These are phyloP conservation scores for Schizopora paradoxa DNA, from an alignment of 1,284 basidiomycete genomes.

Conservation along the genomic window DNA sequence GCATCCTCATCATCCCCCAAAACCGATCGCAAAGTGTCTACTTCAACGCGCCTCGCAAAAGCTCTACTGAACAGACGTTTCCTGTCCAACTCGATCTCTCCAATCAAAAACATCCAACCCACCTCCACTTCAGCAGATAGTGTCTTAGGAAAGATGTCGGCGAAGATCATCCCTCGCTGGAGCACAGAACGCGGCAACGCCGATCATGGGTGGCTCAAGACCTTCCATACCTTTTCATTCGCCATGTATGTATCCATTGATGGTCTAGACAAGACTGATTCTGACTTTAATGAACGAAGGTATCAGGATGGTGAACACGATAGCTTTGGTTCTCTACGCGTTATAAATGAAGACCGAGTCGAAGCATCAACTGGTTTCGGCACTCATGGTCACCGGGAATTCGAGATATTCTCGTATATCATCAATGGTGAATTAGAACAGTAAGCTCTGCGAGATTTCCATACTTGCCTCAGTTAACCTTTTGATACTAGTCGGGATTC, in stretches of 20 bases:
- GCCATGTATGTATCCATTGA: conserved; percentile 46
- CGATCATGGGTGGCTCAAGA: conserved; percentile 89
- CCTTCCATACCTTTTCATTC: conserved; percentile 85
- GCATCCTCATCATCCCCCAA: too few species aligned
- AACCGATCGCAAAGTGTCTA: too few species aligned
- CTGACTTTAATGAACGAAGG: conserved; percentile 28
- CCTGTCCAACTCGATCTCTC: too few species aligned
- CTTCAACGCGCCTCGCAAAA: too few species aligned
- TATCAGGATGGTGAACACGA: conserved; percentile 60
- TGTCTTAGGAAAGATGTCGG: background rate
- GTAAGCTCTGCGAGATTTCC: conserved; percentile 34
- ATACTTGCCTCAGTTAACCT: conserved; percentile 10
- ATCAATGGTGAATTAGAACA: conserved; percentile 76
- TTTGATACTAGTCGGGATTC: conserved; percentile 63
- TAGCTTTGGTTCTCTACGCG: conserved; percentile 58
- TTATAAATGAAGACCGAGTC: conserved; percentile 91
- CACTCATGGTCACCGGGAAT: conserved; percentile 78
- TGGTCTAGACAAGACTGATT: conserved; percentile 4
- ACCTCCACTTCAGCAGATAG: background rate
- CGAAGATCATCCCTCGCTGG: conserved; percentile 49
- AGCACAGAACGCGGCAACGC: conserved; percentile 72
- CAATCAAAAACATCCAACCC: too few species aligned
- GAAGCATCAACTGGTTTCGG: conserved; percentile 77
- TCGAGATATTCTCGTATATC: conserved; percentile 90
- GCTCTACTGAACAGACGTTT: too few species aligned